Conservation (phyloP, 2,329 filamentous ascomycete species). For the Reticulascus tulasneorum region DNA sequence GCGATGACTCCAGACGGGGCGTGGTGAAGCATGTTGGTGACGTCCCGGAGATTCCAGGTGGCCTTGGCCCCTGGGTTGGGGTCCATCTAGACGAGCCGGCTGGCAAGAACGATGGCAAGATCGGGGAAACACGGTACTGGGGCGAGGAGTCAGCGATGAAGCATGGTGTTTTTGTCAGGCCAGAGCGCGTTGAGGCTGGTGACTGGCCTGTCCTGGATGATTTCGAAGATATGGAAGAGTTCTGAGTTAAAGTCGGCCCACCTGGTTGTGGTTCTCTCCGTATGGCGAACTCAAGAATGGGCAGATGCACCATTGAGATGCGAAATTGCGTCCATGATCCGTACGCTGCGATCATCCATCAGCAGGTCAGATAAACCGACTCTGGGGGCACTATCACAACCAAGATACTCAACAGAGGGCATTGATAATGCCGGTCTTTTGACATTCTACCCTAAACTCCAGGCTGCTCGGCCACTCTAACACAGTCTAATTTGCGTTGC, state of each 20-base stretch:
- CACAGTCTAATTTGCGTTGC: too few species aligned
- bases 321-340: too few species aligned
- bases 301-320: too few species aligned
- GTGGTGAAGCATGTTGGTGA: constrained; percentile 68
- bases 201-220: constrained; percentile 69
- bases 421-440: too few species aligned
- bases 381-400: too few species aligned
- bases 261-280: too few species aligned
- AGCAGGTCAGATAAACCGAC: too few species aligned
- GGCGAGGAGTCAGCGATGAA: constrained; percentile 59
- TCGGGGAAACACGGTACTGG: constrained; percentile 67
- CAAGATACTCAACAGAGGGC: too few species aligned
- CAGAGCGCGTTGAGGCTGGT: constrained; percentile 73
- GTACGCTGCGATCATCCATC: too few species aligned
- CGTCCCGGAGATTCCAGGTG: constrained; percentile 68
- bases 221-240: constrained; percentile 74
- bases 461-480: too few species aligned
- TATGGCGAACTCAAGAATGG: too few species aligned
- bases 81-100: constrained; percentile 74
- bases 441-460: too few species aligned
- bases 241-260: constrained; percentile 41
- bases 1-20: constrained; percentile 66
- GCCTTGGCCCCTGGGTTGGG: constrained; percentile 66
- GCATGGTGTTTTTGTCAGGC: constrained; percentile 73
- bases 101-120: constrained; percentile 77